Evolutionary conservation across 257 asterid species (phyloP).

Genomic region (Voacanga thouarsii): DNA sequence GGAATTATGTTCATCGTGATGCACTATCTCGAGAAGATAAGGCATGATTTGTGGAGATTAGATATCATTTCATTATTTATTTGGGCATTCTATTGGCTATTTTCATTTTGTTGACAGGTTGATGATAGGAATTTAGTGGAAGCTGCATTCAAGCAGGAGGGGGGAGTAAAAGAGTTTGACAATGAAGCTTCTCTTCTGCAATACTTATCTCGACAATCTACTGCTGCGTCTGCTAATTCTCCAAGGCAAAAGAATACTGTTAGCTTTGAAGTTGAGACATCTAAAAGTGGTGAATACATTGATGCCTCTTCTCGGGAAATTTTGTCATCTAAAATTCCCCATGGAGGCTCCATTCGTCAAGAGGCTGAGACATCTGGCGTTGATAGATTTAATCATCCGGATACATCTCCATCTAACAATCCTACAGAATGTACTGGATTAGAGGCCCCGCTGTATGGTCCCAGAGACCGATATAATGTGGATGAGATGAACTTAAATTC

Average conservation of each 20-base stretch:
- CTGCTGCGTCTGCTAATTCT: neutral
- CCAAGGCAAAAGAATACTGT: neutral
- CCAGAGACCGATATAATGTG: neutral
- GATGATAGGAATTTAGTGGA: neutral
- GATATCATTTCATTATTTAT: neutral
- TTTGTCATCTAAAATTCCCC: neutral
- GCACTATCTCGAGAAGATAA: conserved; percentile 5
- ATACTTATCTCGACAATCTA: neutral
- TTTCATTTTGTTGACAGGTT: conserved; percentile 8
- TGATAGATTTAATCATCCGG: neutral
- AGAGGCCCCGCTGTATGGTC: neutral
- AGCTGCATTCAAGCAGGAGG: neutral
- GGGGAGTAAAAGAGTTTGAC: neutral
- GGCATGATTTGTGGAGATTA: neutral
- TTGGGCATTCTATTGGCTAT: neutral
- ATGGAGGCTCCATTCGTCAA: neutral
- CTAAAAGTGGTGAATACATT: neutral
- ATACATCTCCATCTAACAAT: neutral
- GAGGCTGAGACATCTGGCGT: neutral
- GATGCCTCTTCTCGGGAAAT: neutral
- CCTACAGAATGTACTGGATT: neutral
- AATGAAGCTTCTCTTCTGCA: conserved; percentile 6
- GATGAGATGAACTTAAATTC: neutral
- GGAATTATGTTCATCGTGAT: neutral
- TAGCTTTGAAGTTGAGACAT: neutral